Base-by-base conservation (phyloP, 257 asterid genomes). In the Craterostigma plantagineum region DNA sequence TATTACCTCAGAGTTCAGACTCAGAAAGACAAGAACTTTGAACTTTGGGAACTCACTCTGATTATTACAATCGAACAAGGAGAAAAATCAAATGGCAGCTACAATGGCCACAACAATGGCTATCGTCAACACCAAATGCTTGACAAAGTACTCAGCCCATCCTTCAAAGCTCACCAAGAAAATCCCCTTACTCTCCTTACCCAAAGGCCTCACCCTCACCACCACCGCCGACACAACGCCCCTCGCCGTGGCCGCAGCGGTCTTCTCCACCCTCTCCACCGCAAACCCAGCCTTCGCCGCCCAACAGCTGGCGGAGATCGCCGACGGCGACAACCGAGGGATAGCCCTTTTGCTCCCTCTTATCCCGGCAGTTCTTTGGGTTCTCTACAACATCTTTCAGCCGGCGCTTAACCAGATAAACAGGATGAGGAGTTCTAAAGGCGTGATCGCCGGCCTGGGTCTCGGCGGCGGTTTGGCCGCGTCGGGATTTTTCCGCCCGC, bases 281-380 rank as follows among this genome's bases (percentile, higher is more conserved):
- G 73, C 94, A 0, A 95, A 95, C 48, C 57, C 83, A 18, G 93
- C 98, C 10, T 79, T 78, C 12, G 93, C 83, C 58, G 91, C 79
- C 56, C 75, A 82, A 11, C 79, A 92, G 23, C 91, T 72, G 7
- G 54, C 77, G 9, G 98, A 95, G 30, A 23, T 23, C 0, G 93
- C 75, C 30, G 30, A 23, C 4, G 95, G 91, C 8, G 98, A 90
- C 61, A 90, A 62, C 74, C 77, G 95, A 7, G 98, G 92, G 0
- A 23, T 70, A 0, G 92, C 92, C 10, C 91, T 87, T 27, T 63
- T 87, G 30, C 33, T 87, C 39, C 93, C 93, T 0, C 9, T 87
- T 16, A 39, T 79, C 53, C 98, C 98, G 1, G 98, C 98, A 8
- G n/a, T 87, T 0, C 70, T 69, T 0, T 90, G 95, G 98, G 98